These are phyloP conservation scores for Polyporus tsugae DNA, from an alignment of 1,284 basidiomycete species.

Conservation along the genomic window DNA sequence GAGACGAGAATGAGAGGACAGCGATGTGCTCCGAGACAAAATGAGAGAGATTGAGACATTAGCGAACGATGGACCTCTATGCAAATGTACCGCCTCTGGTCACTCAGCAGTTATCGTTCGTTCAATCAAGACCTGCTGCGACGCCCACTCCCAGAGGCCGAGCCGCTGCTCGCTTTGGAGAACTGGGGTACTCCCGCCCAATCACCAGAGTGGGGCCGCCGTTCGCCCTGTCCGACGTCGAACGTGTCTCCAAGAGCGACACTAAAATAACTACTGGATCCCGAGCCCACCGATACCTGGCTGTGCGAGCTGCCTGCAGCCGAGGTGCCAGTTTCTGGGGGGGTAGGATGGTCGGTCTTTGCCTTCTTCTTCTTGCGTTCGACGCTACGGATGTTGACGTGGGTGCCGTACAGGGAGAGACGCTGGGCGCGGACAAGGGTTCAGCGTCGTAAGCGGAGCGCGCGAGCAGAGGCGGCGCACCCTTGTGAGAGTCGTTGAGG, in stretches of 20 bases:
- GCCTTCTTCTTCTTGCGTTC: conserved; percentile 10
- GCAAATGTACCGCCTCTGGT: not conserved
- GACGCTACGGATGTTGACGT: conserved; percentile 9
- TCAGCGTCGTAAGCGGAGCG: not conserved
- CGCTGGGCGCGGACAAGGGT: conserved; percentile 1
- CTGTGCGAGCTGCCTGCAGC: not conserved
- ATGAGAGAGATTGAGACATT: not conserved
- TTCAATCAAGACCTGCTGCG: not conserved
- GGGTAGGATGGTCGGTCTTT: not conserved
- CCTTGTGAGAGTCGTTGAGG: conserved; percentile 81
- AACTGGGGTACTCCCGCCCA: not conserved
- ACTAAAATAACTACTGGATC: no score
- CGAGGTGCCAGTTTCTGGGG: not conserved
- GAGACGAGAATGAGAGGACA: not conserved
- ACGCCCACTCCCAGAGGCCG: not conserved
- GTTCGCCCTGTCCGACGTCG: not conserved
- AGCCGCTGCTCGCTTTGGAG: not conserved
- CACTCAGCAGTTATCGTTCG: not conserved
- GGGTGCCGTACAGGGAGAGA: conserved; percentile 9
- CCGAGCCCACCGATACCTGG: not conserved
- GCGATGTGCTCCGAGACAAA: not conserved
- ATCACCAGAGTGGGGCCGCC: not conserved
- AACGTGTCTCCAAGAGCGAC: not conserved
- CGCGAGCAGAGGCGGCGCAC: conserved; percentile 42
- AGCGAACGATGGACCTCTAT: not conserved